phyloP scores from a whole-genome alignment of 495 filamentous ascomycete species.

The Glarea lozoyensis region DNA sequence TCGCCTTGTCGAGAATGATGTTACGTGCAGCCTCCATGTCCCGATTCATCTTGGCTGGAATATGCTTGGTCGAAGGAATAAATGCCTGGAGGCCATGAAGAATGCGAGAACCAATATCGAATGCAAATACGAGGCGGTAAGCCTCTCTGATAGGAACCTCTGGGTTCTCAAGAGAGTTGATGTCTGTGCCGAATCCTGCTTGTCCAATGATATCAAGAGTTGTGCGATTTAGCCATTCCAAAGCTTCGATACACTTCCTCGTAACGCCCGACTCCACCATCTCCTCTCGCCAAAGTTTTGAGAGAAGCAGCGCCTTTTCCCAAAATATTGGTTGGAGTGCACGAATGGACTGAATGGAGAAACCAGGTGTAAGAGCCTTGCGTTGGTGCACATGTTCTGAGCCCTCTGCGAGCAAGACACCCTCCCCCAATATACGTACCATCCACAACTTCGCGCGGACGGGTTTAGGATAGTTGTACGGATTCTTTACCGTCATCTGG shows the following conservation, averaged over 20 bases:
- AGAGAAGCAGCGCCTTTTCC: conserved; percentile 50
- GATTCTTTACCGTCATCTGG: conserved; percentile 41
- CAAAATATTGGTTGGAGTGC: conserved; percentile 80
- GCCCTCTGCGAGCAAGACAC: conserved; percentile 74
- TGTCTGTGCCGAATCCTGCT: conserved; percentile 73
- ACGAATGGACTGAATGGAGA: conserved; percentile 74
- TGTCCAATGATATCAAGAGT: conserved; percentile 83
- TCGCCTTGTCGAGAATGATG: conserved; percentile 53
- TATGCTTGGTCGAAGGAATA: conserved; percentile 25
- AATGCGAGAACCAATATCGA: conserved; percentile 31
- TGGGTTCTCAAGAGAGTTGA: conserved; percentile 56
- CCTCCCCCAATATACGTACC: conserved; percentile 59
- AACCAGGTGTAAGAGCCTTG: conserved; percentile 71
- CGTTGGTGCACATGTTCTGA: conserved; percentile 76
- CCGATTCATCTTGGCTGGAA: conserved; percentile 61
- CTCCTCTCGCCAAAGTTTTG: conserved; percentile 29
- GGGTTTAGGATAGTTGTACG: conserved; percentile 45
- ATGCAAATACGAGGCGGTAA: conserved; percentile 51
- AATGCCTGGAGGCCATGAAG: conserved; percentile 42
- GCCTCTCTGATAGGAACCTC: conserved; percentile 55
- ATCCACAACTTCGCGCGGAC: conserved; percentile 42
- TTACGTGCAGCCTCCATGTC: conserved; percentile 43
- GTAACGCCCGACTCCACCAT: conserved; percentile 33
- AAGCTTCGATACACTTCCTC: conserved; percentile 50
- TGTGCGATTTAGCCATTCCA: conserved; percentile 58